Percentiles rank a stretch among this genome's conserved stretches.
Conservation (phyloP, 2,329 filamentous ascomycete species). For the Endocalyx cinctus region DNA sequence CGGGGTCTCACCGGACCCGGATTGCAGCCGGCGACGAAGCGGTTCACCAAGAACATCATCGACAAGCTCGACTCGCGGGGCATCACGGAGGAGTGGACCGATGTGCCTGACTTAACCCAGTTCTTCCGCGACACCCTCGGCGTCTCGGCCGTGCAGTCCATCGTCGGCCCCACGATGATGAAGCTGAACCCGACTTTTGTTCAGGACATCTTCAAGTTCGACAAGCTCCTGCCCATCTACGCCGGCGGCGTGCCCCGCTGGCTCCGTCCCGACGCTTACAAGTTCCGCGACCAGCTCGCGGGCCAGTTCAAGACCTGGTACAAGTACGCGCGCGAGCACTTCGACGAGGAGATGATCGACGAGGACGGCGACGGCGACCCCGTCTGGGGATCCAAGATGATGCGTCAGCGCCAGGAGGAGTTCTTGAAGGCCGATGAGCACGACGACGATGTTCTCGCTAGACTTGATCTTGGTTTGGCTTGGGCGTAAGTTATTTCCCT, state of each 20-base stretch:
- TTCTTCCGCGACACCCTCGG: constrained; percentile 12
- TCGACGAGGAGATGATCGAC: constrained; percentile 9
- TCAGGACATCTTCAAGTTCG: constrained; percentile 13
- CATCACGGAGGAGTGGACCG: constrained; percentile 10
- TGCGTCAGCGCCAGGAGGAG: constrained; percentile 12
- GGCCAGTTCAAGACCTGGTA: constrained; percentile 15
- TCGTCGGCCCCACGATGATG: constrained; percentile 13
- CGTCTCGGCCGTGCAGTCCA: constrained; percentile 8
- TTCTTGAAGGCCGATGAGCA: constrained; percentile 10
- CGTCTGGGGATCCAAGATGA: constrained; percentile 15
- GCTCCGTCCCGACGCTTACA: constrained; percentile 9
- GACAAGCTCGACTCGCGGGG: constrained; percentile 4
- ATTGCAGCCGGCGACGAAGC: constrained; percentile 7
- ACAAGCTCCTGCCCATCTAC: constrained; percentile 10
- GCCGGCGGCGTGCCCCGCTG: constrained; percentile 10
- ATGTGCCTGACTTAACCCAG: constrained; percentile 8
- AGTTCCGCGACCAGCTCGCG: constrained; percentile 6
- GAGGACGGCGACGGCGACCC: constrained; percentile 15
- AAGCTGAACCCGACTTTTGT: constrained; percentile 12
- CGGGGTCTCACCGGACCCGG: constrained; percentile 12
- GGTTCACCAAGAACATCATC: constrained; percentile 9
- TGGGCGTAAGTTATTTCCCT: constrained; percentile 12
- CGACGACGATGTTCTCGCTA: constrained; percentile 13
- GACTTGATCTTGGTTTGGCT: constrained; percentile 13
- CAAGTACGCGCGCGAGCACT: constrained; percentile 12